phyloP scores from a whole-genome alignment of 257 asterid species.

The Fraxinus excelsior region DNA sequence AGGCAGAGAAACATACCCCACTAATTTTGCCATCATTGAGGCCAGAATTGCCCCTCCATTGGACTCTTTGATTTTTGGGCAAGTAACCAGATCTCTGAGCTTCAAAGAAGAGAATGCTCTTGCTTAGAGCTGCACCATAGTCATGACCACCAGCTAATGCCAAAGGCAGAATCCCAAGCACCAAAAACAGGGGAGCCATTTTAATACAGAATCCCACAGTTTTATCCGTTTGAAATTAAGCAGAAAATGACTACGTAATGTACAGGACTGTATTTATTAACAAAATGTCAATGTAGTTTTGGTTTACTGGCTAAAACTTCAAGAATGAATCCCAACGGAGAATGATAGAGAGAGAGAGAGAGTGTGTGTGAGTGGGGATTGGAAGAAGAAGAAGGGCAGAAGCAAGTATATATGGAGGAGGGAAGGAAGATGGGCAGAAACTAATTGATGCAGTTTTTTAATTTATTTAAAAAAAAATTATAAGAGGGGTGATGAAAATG shows the following conservation, averaged over 20 bases:
- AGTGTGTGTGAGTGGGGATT: not conserved
- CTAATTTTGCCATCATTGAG: conserved; percentile 38
- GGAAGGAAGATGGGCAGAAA: not conserved
- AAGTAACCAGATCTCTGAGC: conserved; percentile 43
- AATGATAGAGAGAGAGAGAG: not conserved
- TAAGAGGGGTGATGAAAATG: not conserved
- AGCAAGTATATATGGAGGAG: conserved; percentile 19
- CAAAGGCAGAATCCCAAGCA: not conserved
- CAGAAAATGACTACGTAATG: not conserved
- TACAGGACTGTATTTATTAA: not conserved
- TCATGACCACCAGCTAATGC: conserved; percentile 11
- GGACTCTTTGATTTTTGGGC: conserved; percentile 29
- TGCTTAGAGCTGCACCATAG: conserved; percentile 35
- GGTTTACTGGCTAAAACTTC: not conserved
- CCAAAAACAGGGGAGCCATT: conserved; percentile 2
- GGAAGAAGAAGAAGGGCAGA: conserved; percentile 15
- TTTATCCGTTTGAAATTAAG: not conserved
- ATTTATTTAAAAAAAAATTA: not conserved
- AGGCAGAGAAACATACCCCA: conserved; percentile 22
- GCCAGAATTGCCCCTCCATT: conserved; percentile 45
- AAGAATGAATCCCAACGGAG: not conserved
- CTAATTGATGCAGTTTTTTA: not conserved
- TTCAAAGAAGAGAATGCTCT: conserved; percentile 36
- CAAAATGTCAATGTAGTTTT: not conserved
- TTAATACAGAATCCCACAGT: not conserved